Evolutionary conservation across 768 basidiomycete species (phyloP).

Genomic region (Tubosaeta sp.): DNA sequence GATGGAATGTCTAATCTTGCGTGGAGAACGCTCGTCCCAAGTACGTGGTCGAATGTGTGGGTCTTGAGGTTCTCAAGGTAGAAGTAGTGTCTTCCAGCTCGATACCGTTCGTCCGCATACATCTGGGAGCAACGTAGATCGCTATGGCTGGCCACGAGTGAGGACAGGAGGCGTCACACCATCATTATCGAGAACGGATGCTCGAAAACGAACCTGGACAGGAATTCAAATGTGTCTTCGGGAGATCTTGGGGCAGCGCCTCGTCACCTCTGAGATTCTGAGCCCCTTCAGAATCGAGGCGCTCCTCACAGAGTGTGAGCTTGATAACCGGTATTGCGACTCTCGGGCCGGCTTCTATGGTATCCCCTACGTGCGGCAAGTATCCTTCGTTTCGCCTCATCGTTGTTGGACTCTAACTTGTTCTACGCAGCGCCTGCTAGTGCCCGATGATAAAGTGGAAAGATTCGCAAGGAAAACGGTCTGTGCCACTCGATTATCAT

Average conservation of each 20-base stretch:
- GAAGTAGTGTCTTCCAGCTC: constrained; percentile 86
- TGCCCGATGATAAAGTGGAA: constrained; percentile 94
- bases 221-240: constrained; percentile 89
- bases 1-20: constrained; percentile 9
- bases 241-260: constrained; percentile 94
- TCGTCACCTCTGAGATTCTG: constrained; percentile 80
- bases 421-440: constrained; percentile 73
- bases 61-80: constrained; percentile 76
- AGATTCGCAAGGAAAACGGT: constrained; percentile 90
- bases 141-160: constrained; percentile 91
- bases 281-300: constrained; percentile 57
- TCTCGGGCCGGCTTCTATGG: constrained; percentile 94
- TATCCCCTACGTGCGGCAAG: constrained; percentile 89
- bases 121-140: constrained; percentile 88
- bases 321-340: constrained; percentile 83
- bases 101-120: constrained; percentile 68
- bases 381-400: neutral
- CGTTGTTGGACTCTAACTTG: constrained; percentile 31
- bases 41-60: constrained; percentile 97
- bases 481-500: constrained; percentile 91
- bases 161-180: constrained; percentile 86
- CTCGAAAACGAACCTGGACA: constrained; percentile 82
- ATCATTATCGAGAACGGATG: constrained; percentile 97
- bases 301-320: constrained; percentile 77
- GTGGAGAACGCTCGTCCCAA: constrained; percentile 84